Conservation (phyloP, 805 yeast genomes). For the Cyberlindnera mississippiensis region DNA sequence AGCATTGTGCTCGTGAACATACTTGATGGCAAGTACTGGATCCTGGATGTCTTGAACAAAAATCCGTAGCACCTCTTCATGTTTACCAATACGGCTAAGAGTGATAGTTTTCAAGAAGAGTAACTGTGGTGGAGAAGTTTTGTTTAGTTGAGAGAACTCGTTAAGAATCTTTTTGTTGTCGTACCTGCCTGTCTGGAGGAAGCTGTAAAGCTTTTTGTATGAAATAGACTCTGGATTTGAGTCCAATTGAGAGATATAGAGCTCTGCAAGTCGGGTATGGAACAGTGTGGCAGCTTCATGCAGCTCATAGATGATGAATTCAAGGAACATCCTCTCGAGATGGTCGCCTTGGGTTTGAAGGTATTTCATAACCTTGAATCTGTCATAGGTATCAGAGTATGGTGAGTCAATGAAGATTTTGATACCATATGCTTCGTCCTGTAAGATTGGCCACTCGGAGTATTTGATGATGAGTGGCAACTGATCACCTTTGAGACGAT, state of each 20-base stretch:
- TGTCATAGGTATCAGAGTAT: slow-evolving; percentile 56
- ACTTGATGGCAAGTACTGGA: slow-evolving; percentile 52
- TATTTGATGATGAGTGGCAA: slow-evolving; percentile 55
- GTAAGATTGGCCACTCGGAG: slow-evolving; percentile 46
- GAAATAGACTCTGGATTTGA: slow-evolving; percentile 8
- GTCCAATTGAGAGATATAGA: slow-evolving; percentile 37
- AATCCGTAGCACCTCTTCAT: slow-evolving; percentile 59
- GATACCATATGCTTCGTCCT: slow-evolving; percentile 35
- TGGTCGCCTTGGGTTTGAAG: slow-evolving; percentile 31
- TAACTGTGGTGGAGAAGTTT: neutral
- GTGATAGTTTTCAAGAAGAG: slow-evolving; percentile 52
- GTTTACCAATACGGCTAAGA: slow-evolving; percentile 54
- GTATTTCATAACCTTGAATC: slow-evolving; percentile 48
- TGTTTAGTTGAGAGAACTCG: slow-evolving; percentile 22
- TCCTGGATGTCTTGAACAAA: slow-evolving; percentile 55
- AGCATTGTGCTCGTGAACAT: slow-evolving; percentile 34
- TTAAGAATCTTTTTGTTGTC: slow-evolving; percentile 24
- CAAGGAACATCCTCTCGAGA: slow-evolving; percentile 46
- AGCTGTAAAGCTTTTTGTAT: slow-evolving; percentile 32
- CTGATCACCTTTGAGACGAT: slow-evolving; percentile 45
- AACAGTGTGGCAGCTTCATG: slow-evolving; percentile 34
- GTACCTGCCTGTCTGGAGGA: slow-evolving; percentile 34
- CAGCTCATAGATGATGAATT: slow-evolving; percentile 43
- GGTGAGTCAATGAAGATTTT: slow-evolving; percentile 61
- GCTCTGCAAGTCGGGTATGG: slow-evolving; percentile 41